Conservation (phyloP, 2,329 filamentous ascomycete species). For the Botrytis elliptica region DNA sequence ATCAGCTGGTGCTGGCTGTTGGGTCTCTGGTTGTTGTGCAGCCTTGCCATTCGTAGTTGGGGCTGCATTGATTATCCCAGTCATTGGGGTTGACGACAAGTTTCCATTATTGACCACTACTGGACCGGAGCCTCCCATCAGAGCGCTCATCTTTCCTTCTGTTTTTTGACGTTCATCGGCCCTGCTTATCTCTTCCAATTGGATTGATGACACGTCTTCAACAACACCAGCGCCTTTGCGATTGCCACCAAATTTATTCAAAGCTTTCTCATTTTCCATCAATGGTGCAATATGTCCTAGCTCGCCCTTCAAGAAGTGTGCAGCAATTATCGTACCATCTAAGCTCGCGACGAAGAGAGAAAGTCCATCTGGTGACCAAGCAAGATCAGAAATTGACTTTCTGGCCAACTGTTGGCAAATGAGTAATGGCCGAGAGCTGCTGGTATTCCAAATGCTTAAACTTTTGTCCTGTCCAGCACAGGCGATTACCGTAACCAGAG, state of each 20-base stretch:
- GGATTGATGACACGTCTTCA: constrained; percentile 85
- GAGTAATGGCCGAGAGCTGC: constrained; percentile 84
- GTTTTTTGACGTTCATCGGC: constrained; percentile 85
- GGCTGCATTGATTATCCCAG: constrained; percentile 27
- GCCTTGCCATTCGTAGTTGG: constrained; percentile 31
- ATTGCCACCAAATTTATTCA: constrained; percentile 89
- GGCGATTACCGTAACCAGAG: constrained; percentile 85
- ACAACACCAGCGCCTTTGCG: constrained; percentile 86
- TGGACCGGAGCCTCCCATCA: constrained; percentile 79
- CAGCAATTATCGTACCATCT: constrained; percentile 81
- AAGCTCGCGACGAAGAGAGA: constrained; percentile 83
- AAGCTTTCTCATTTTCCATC: constrained; percentile 86
- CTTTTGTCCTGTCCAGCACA: constrained; percentile 97
- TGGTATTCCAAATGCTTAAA: constrained; percentile 96
- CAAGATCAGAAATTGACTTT: constrained; percentile 91
- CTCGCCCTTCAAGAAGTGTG: constrained; percentile 82
- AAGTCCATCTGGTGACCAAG: constrained; percentile 91
- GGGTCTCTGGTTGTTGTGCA: constrained; percentile 41
- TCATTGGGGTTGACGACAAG: constrained; percentile 31
- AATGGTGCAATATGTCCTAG: constrained; percentile 83
- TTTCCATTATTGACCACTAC: constrained; percentile 37
- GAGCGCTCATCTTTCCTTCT: constrained; percentile 93
- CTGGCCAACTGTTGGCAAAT: constrained; percentile 84
- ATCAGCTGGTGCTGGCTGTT: constrained; percentile 43
- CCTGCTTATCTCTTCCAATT: constrained; percentile 88